Evolutionary conservation across 192 early-diverging fungal genomes (phyloP), one percentile per base, ranked within the genome.

Genomic region (Allomyces macrogynus): DNA sequence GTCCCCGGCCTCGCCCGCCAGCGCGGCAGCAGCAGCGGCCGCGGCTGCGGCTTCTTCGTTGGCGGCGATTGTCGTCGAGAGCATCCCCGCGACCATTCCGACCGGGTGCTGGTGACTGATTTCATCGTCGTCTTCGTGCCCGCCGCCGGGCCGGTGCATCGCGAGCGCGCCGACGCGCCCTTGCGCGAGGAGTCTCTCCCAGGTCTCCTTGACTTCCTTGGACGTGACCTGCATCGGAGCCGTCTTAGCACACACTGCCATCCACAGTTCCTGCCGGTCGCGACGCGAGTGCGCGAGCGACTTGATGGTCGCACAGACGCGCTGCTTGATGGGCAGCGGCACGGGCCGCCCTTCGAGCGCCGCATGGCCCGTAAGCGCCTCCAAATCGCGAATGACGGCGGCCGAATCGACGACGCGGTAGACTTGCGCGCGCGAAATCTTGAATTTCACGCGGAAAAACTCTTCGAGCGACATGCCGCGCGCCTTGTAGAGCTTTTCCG

Each of bases 381-480:
- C 49, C 16, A 57, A n/a, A 57, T 57, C 49, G 1, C 49, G 49
- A n/a, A 57, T 57, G 4, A 57, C 49, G 3, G 49, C 20, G 9
- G 49, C 49, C 49, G 49, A 20, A n/a, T 57, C 49, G 3, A 57
- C 16, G 20, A 57, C 20, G 49, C 49, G 49, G 20, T 57, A 57
- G 23, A 64, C 64, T 64, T 64, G 64, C 24, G 64, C 64, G 24
- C 64, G 43, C 24, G 64, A 64, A 64, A 64, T 64, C 40, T 24
- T 27, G 24, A 43, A 64, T 11, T 54, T 23, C 43, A 26, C 64
- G 24, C 27, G 24, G 18, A 64, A 64, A 40, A 26, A 64, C 23
- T 54, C 24, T 40, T 64, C 64, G 57, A 64, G 64, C 43, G 43
- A 54, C 57, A 23, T 23, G 57, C 43, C 64, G 23, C 10, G 7